phyloP scores from a whole-genome alignment of 2,329 filamentous ascomycete species.

The Pseudogymnoascus pannorum region DNA sequence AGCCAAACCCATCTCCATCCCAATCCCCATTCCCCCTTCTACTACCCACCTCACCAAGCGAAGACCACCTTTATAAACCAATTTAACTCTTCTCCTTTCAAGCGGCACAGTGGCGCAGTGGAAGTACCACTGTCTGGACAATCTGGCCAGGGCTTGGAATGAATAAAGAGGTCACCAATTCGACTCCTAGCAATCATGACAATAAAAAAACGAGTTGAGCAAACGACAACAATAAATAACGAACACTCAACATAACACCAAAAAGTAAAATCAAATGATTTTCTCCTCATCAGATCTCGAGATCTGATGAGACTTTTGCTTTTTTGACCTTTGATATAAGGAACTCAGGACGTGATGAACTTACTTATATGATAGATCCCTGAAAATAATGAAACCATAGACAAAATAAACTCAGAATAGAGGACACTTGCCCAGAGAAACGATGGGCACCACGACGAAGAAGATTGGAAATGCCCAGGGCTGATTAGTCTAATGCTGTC shows the following conservation, averaged over 20 bases:
- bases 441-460: neutral
- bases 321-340: neutral
- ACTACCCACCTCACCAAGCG: neutral
- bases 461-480: neutral
- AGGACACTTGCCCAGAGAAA: neutral
- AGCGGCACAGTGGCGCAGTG: constrained; percentile 6
- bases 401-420: neutral
- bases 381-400: neutral
- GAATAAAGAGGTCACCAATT: neutral
- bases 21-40: neutral
- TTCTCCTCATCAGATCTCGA: constrained; percentile 4
- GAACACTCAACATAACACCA: neutral
- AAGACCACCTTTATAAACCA: neutral
- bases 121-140: constrained; percentile 5
- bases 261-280: constrained; percentile 4
- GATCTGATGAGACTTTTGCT: neutral
- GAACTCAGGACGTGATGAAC: neutral
- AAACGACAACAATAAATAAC: neutral
- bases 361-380: neutral
- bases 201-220: neutral
- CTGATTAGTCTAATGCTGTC: neutral
- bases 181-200: neutral
- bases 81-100: neutral
- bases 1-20: neutral
- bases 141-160: neutral